A percentile compares a stretch with the other conserved stretches of the same genome.
These are phyloP conservation scores for Entamoeba invadens DNA, from an alignment of 208 protist genomes.

Conservation along the genomic window DNA sequence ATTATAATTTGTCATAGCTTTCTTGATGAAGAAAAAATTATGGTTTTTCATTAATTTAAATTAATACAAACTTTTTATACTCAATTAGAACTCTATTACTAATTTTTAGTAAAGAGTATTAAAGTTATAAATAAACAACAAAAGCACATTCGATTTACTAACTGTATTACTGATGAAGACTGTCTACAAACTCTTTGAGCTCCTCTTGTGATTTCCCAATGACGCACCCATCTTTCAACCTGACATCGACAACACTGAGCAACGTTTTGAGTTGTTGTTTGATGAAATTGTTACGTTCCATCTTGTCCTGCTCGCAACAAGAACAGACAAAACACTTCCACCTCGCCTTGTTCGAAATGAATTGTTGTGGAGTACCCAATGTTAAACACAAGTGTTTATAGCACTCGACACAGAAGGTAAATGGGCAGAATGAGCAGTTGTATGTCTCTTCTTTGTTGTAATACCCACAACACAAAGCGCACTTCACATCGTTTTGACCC, in stretches of 20 bases:
- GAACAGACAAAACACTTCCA: background rate
- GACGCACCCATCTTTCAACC: background rate
- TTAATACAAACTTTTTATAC: too few species aligned
- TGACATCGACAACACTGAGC: background rate
- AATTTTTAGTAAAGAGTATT: too few species aligned
- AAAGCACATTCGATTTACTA: background rate
- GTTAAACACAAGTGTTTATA: background rate
- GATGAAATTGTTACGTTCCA: background rate
- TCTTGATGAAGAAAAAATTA: too few species aligned
- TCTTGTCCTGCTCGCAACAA: background rate
- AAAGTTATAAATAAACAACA: too few species aligned
- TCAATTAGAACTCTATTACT: too few species aligned
- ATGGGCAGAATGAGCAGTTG: background rate
- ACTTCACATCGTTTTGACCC: background rate
- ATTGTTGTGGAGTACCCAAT: background rate
- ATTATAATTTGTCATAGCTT: too few species aligned
- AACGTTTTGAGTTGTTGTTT: background rate
- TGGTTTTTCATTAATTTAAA: too few species aligned
- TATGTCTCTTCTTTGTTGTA: background rate
- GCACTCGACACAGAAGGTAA: background rate
- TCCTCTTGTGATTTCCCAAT: background rate
- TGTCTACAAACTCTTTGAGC: background rate
- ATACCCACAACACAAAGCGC: background rate
- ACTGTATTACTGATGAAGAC: background rate
- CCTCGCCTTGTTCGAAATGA: background rate